Conservation (phyloP, 169 alveolate species). For the Cryptosporidium parvum region DNA sequence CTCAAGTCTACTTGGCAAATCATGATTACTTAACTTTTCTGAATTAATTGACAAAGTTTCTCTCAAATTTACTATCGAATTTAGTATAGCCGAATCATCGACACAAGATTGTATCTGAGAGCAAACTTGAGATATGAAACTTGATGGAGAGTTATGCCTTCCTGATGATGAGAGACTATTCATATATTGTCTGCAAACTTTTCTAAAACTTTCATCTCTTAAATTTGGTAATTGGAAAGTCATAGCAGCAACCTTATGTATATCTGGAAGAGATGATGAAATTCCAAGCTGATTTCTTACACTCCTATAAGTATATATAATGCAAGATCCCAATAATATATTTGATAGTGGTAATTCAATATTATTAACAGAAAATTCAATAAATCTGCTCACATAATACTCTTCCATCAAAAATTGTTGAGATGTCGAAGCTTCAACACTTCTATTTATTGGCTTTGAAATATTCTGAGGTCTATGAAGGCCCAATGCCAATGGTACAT, state of each 20-base stretch:
- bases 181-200: conserved; percentile 27
- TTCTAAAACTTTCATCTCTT: conserved; percentile 2
- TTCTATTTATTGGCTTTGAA: conserved; percentile 37
- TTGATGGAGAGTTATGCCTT: conserved; percentile 3
- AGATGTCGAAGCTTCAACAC: conserved; percentile 58
- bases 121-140: conserved; percentile 18
- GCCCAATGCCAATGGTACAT: conserved; percentile 57
- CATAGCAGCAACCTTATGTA: conserved; percentile 44
- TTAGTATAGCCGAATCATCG: conserved; percentile 7
- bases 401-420: conserved; percentile 40
- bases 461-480: conserved; percentile 61
- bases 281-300: conserved; percentile 53
- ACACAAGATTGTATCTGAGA: conserved; percentile 39
- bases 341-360: conserved; percentile 29
- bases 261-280: conserved; percentile 59
- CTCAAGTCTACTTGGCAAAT: conserved; percentile 13
- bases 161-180: neutral
- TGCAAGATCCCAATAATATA: conserved; percentile 48
- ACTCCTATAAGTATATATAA: conserved; percentile 47
- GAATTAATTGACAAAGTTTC: conserved; percentile 27
- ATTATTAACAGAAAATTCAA: conserved; percentile 34
- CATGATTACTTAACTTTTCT: neutral
- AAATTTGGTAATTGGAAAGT: conserved; percentile 55
- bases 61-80: conserved; percentile 25
- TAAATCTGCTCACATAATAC: conserved; percentile 41